Conservation (phyloP, 2,329 filamentous ascomycete species). For the Cercospora beticola region DNA sequence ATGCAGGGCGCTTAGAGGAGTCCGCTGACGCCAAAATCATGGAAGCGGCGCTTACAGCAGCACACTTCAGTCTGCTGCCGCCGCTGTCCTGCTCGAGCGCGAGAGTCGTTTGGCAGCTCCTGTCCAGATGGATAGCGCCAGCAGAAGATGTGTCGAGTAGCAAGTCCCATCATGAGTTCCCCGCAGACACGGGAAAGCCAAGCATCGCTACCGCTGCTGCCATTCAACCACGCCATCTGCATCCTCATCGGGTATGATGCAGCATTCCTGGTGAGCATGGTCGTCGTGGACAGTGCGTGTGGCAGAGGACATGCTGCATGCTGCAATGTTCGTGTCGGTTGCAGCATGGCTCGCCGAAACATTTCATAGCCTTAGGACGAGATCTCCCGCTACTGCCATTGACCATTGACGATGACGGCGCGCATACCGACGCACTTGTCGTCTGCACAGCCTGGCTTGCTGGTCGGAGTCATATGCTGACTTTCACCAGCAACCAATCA, state of each 20-base stretch:
- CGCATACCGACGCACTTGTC: background rate
- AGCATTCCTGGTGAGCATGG: background rate
- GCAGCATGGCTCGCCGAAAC: background rate
- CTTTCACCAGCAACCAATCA: background rate
- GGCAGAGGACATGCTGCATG: background rate
- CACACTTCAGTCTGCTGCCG: background rate
- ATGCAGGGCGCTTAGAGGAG: constrained; percentile 21
- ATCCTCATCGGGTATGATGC: background rate
- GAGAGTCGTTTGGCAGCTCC: background rate
- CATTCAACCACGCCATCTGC: background rate
- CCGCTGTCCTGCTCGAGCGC: background rate
- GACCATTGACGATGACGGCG: background rate
- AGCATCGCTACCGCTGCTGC: background rate
- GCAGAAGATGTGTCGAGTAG: background rate
- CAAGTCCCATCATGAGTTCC: too few relatives aligned
- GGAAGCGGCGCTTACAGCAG: constrained; percentile 19
- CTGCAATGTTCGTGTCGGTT: background rate
- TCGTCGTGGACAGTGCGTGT: background rate
- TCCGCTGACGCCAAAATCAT: constrained; percentile 12
- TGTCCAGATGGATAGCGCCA: background rate
- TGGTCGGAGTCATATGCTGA: background rate
- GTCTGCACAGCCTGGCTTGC: background rate
- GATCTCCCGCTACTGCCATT: background rate
- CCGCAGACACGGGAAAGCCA: background rate
- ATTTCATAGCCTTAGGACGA: background rate